Evolutionary conservation across 1,284 basidiomycete species (phyloP).

Genomic region (Tilletia indica): DNA sequence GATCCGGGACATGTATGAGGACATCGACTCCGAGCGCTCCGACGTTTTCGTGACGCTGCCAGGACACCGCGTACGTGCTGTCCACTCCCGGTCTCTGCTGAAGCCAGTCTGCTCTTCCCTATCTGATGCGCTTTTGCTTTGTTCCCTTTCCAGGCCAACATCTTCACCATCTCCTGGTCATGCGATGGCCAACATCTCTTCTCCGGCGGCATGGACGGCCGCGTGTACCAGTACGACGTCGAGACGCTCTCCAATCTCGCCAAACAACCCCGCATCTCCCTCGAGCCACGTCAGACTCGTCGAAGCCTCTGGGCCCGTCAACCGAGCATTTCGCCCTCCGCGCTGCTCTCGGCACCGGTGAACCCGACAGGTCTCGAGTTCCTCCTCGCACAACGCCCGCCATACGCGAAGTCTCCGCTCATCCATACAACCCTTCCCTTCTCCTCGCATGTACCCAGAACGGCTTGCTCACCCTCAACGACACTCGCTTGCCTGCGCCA

Average conservation of each 20-base stretch:
- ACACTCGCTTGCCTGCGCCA: neutral
- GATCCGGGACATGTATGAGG: neutral
- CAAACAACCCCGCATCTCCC: neutral
- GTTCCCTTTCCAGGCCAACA: neutral
- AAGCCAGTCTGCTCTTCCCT: neutral
- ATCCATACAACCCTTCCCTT: neutral
- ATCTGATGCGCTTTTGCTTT: neutral
- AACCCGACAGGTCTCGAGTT: neutral
- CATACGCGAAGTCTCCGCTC: constrained; percentile 4
- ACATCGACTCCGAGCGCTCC: neutral
- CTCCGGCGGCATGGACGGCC: neutral
- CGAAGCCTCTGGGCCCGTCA: neutral
- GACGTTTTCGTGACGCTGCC: neutral
- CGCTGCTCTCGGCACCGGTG: neutral
- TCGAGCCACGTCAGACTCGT: neutral
- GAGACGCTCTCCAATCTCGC: neutral
- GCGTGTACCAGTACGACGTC: neutral
- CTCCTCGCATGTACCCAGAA: neutral
- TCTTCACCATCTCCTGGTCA: neutral
- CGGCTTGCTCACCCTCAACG: neutral
- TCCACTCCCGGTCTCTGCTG: neutral
- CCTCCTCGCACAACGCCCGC: constrained; percentile 3
- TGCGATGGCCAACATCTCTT: neutral
- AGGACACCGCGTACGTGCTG: neutral
- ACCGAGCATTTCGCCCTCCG: neutral